Percentiles rank a stretch among this genome's conserved stretches.
Evolutionary conservation across 1,284 basidiomycete species (phyloP).

Genomic region (Ustilago bromivora): DNA sequence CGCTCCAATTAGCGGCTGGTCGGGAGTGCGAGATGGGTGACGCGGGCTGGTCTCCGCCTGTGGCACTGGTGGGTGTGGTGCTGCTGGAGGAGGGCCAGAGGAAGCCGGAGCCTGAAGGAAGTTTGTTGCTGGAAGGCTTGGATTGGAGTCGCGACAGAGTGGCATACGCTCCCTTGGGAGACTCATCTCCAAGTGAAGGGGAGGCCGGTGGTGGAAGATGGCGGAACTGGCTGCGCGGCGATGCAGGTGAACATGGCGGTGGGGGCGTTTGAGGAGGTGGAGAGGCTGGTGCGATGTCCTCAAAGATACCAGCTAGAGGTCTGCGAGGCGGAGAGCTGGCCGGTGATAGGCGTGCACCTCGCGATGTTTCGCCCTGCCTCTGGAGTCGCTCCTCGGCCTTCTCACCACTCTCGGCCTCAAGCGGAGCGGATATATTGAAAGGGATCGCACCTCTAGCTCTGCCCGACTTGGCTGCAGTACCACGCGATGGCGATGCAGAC

Average conservation of each 20-base stretch:
- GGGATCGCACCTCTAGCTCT: conserved; percentile 38
- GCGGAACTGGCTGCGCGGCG: conserved; percentile 14
- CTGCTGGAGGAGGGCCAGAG: conserved; percentile 23
- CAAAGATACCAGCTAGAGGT: conserved; percentile 41
- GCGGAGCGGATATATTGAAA: conserved; percentile 37
- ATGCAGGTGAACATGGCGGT: conserved; percentile 18
- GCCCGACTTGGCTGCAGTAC: conserved; percentile 9
- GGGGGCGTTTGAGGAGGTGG: conserved; percentile 24
- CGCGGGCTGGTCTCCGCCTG: not conserved
- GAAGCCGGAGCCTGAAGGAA: conserved; percentile 40
- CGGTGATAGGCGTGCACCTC: conserved; percentile 13
- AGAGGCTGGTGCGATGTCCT: conserved; percentile 18
- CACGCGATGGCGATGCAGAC: conserved; percentile 30
- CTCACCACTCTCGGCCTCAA: conserved; percentile 21
- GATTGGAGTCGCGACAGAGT: conserved; percentile 42
- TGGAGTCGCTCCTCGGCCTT: conserved; percentile 6
- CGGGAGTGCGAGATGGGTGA: conserved; percentile 18
- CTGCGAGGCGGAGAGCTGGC: conserved; percentile 32
- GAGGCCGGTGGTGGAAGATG: conserved; percentile 22
- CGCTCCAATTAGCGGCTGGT: conserved; percentile 65
- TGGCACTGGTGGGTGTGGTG: not conserved
- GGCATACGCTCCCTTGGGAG: conserved; percentile 41
- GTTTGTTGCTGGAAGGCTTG: conserved; percentile 30
- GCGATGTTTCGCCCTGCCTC: conserved; percentile 8
- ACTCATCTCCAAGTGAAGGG: conserved; percentile 28